A percentile compares a stretch with the other conserved stretches of the same genome.
phyloP scores from a whole-genome alignment of 2,329 filamentous ascomycete species.

The Cadophora luteo-olivacea region DNA sequence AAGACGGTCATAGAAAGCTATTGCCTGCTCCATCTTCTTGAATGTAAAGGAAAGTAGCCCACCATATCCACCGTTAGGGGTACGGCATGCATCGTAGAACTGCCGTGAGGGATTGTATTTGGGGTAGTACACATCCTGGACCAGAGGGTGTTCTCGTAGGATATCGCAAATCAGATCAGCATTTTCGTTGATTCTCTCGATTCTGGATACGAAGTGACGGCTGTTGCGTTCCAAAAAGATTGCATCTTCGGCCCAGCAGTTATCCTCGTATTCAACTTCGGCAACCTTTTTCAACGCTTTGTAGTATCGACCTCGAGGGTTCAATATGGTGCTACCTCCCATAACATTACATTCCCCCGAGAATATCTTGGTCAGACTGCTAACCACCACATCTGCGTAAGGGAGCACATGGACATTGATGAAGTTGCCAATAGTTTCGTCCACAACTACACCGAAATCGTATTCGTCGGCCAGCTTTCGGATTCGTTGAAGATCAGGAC shows the following conservation, averaged over 20 bases:
- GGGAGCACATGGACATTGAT: constrained; percentile 93
- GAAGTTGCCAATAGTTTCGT: constrained; percentile 97
- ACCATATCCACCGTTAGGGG: constrained; percentile 82
- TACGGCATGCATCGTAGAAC: constrained; percentile 81
- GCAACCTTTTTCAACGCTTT: constrained; percentile 69
- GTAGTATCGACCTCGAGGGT: constrained; percentile 75
- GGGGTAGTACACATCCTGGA: constrained; percentile 87
- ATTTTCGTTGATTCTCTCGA: constrained; percentile 84
- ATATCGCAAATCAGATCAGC: constrained; percentile 83
- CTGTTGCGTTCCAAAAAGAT: constrained; percentile 97
- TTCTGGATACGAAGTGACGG: constrained; percentile 84
- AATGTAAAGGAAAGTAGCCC: constrained; percentile 89
- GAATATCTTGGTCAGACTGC: constrained; percentile 95
- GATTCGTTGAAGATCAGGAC: constrained; percentile 85
- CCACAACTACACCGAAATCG: constrained; percentile 88
- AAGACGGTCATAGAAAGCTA: constrained; percentile 84
- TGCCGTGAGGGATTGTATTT: constrained; percentile 73
- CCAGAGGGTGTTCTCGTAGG: constrained; percentile 63
- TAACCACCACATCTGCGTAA: constrained; percentile 89
- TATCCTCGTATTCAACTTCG: constrained; percentile 77
- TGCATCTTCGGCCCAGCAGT: constrained; percentile 92
- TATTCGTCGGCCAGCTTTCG: constrained; percentile 79
- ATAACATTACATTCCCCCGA: constrained; percentile 98
- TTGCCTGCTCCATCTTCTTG: constrained; percentile 69
- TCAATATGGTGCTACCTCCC: constrained; percentile 78